A percentile compares a stretch with the other conserved stretches of the same genome.
Evolutionary conservation across 2,329 filamentous ascomycete species (phyloP).

Genomic region (Curvularia lunata): DNA sequence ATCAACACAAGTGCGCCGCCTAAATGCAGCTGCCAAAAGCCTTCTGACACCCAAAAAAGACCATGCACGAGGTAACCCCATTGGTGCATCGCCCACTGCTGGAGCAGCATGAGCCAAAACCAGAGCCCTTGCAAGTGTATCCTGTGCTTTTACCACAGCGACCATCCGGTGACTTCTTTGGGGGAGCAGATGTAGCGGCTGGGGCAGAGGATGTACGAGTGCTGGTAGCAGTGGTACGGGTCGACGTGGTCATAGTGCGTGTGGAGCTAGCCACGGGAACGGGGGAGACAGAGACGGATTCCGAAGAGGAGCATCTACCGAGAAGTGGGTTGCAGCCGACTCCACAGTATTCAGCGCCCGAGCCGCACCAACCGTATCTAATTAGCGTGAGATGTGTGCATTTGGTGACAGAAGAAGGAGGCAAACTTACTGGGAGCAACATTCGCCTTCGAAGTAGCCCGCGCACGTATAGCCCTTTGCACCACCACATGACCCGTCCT

Average conservation of each 20-base stretch:
- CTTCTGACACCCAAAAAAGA: conserved; percentile 8
- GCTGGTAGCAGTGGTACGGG: conserved; percentile 1
- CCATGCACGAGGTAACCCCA: conserved; percentile 4
- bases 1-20: neutral
- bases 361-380: conserved; percentile 20
- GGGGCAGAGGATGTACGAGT: conserved; percentile 5
- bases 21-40: conserved; percentile 6
- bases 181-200: neutral
- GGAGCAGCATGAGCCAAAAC: conserved; percentile 8
- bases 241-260: conserved; percentile 2
- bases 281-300: neutral
- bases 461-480: conserved; percentile 21
- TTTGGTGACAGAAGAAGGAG: neutral
- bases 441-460: conserved; percentile 25
- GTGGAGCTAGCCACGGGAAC: neutral
- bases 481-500: conserved; percentile 22
- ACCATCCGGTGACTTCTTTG: conserved; percentile 1
- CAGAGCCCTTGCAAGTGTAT: conserved; percentile 8
- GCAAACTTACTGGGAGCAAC: conserved; percentile 25
- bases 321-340: conserved; percentile 12
- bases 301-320: conserved; percentile 6
- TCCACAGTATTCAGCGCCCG: conserved; percentile 7
- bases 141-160: conserved; percentile 3
- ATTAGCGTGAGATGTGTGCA: neutral
- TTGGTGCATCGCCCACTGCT: neutral